Conservation (phyloP, 352 stramenopile genomes). For the Globisporangium yorkense region DNA sequence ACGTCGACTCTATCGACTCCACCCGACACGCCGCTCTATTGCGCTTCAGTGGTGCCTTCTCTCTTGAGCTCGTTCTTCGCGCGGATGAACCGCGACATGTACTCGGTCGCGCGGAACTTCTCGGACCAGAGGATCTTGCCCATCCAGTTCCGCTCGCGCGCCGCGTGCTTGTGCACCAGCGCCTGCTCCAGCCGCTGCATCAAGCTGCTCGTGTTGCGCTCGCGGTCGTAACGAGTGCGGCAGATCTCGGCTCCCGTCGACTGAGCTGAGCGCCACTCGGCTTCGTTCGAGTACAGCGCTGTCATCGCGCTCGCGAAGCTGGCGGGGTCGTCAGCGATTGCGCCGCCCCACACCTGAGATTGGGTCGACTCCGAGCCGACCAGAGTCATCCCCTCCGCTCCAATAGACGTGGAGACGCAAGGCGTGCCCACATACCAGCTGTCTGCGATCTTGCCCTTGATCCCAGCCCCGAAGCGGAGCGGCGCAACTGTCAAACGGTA, state of each 20-base stretch:
- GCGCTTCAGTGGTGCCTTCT: background rate
- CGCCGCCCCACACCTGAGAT: conserved; percentile 41
- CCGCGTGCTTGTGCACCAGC: conserved; percentile 19
- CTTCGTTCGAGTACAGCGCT: conserved; percentile 36
- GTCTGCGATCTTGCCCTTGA: conserved; percentile 95
- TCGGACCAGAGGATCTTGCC: conserved; percentile 80
- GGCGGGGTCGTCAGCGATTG: conserved; percentile 32
- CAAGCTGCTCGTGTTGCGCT: conserved; percentile 38
- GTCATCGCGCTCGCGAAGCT: conserved; percentile 41
- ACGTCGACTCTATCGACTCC: background rate
- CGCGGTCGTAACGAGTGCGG: conserved; percentile 35
- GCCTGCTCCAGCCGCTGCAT: conserved; percentile 45
- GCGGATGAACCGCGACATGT: conserved; percentile 80
- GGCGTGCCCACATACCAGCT: conserved; percentile 89
- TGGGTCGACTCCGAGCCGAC: background rate
- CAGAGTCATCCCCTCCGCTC: conserved; percentile 78
- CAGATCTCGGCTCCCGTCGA: conserved; percentile 24
- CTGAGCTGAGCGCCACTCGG: conserved; percentile 32
- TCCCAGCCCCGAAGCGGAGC: conserved; percentile 90
- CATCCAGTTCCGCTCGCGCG: conserved; percentile 55
- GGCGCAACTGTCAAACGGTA: conserved; percentile 85
- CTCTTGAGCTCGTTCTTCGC: conserved; percentile 45
- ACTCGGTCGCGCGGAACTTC: conserved; percentile 76
- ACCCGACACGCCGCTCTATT: background rate
- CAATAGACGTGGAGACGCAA: conserved; percentile 87